These are phyloP conservation scores for Psilocybe mexicana DNA, from an alignment of 1,284 basidiomycete genomes.

Conservation along the genomic window DNA sequence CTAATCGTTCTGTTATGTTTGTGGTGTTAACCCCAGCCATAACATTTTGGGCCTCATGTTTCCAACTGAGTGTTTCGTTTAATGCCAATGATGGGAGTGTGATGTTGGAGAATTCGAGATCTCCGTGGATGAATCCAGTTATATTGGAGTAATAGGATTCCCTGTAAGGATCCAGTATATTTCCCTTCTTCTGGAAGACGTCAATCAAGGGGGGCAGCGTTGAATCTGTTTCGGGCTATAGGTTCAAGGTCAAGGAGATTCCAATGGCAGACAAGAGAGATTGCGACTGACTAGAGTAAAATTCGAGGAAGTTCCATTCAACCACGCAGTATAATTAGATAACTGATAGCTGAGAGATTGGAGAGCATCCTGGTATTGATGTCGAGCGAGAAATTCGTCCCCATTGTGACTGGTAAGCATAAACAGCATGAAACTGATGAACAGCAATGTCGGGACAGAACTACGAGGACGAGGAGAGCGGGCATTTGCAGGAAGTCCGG, in stretches of 20 bases:
- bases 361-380: conserved; percentile 65
- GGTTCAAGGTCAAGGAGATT: conserved; percentile 2
- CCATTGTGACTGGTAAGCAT: conserved; percentile 70
- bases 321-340: conserved; percentile 73
- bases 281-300: conserved; percentile 62
- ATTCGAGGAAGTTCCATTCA: conserved; percentile 65
- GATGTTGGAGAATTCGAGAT: conserved; percentile 63
- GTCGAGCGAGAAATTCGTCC: conserved; percentile 61
- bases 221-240: conserved; percentile 51
- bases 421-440: conserved; percentile 72
- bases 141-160: conserved; percentile 73
- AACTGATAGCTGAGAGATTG: conserved; percentile 56
- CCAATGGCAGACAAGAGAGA: neutral
- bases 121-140: conserved; percentile 74
- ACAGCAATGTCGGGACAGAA: conserved; percentile 70
- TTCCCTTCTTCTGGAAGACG: conserved; percentile 48
- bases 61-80: conserved; percentile 47
- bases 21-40: conserved; percentile 53
- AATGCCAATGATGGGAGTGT: conserved; percentile 42
- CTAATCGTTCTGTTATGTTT: conserved; percentile 44
- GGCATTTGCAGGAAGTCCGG: conserved; percentile 30
- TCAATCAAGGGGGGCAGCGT: conserved; percentile 50
- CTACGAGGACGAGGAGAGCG: conserved; percentile 44
- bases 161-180: conserved; percentile 42
- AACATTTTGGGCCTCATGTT: conserved; percentile 45